Conservation (phyloP, 1,139 yeast species). For the Diutina ranongensis region DNA sequence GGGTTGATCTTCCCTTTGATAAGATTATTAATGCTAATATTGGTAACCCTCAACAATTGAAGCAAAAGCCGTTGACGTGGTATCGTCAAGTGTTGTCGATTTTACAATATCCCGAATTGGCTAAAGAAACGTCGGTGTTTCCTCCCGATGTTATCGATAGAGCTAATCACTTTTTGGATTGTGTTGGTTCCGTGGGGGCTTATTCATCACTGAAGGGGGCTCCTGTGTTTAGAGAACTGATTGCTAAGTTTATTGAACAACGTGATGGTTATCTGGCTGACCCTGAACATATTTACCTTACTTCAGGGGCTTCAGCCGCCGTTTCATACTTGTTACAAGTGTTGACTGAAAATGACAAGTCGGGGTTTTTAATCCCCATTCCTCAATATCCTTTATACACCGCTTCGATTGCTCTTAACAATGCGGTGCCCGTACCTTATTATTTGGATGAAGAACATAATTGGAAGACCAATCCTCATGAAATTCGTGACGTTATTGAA, state of each 20-base stretch:
- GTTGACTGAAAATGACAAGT: conserved; percentile 49
- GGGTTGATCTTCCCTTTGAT: conserved; percentile 51
- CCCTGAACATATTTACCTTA: conserved; percentile 66
- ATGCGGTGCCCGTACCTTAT: conserved; percentile 80
- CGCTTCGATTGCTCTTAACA: conserved; percentile 75
- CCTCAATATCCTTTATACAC: conserved; percentile 97
- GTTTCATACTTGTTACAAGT: conserved; percentile 67
- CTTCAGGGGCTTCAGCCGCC: conserved; percentile 91
- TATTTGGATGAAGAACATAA: conserved; percentile 65
- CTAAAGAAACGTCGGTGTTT: conserved; percentile 28
- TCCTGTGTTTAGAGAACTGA: conserved; percentile 53
- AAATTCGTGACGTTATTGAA: conserved; percentile 45
- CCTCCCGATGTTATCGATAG: conserved; percentile 67
- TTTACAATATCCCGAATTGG: conserved; percentile 70
- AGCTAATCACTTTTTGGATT: conserved; percentile 46
- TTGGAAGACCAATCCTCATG: conserved; percentile 75
- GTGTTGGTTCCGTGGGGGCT: conserved; percentile 83
- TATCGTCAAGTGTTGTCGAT: conserved; percentile 83
- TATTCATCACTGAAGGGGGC: conserved; percentile 92
- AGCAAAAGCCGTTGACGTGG: conserved; percentile 90
- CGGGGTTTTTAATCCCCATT: conserved; percentile 89
- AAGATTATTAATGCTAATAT: conserved; percentile 81
- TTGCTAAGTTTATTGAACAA: conserved; percentile 64
- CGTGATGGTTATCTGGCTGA: conserved; percentile 54
- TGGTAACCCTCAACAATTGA: conserved; percentile 95